Evolutionary conservation across 192 early-diverging fungal species (phyloP).

Genomic region (Entomortierella beljakovae): DNA sequence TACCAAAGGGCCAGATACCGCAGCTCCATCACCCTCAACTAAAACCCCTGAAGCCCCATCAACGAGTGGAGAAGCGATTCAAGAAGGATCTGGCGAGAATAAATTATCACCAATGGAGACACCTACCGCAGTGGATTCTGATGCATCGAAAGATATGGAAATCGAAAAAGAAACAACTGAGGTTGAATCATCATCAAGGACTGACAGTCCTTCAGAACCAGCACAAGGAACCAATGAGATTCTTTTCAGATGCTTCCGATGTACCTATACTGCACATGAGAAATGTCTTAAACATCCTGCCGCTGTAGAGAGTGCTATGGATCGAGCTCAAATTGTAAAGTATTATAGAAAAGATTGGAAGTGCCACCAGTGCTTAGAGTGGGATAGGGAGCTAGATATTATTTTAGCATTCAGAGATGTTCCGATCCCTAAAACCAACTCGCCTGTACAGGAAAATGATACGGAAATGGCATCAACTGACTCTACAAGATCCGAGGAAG

Average conservation of each 20-base stretch:
- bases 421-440: conserved; percentile 17
- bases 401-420: conserved; percentile 48
- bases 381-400: conserved; percentile 47
- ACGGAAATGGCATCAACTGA: conserved; percentile 22
- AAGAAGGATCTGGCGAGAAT: neutral
- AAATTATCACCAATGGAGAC: neutral
- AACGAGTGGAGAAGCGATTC: neutral
- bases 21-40: neutral
- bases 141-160: conserved; percentile 20
- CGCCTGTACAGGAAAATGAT: conserved; percentile 7
- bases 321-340: conserved; percentile 26
- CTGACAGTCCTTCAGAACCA: neutral
- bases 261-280: conserved; percentile 46
- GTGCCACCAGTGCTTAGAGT: conserved; percentile 50
- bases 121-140: neutral
- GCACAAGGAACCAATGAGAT: conserved; percentile 4
- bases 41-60: no score
- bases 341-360: conserved; percentile 56
- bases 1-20: neutral
- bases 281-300: conserved; percentile 34
- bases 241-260: conserved; percentile 54
- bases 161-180: neutral
- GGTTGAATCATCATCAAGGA: neutral
- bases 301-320: conserved; percentile 9
- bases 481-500: conserved; percentile 5